These are phyloP conservation scores for Ceratocystiopsis brevicomis DNA, from an alignment of 2,329 filamentous ascomycete genomes.

Conservation along the genomic window DNA sequence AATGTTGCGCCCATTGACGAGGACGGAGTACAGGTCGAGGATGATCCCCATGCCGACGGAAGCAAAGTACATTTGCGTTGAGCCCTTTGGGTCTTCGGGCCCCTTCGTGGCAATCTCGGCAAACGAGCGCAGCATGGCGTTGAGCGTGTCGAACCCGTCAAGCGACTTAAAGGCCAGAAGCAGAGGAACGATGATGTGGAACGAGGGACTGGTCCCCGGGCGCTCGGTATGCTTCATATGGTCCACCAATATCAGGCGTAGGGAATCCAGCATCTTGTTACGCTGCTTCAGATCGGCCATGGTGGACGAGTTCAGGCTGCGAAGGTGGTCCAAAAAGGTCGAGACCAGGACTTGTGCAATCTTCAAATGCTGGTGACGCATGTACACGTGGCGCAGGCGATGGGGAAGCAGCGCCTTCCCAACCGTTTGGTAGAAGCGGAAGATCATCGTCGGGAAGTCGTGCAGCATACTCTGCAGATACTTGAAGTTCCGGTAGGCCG, in stretches of 20 bases:
- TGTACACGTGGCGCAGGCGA: conserved; percentile 46
- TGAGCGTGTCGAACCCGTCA: conserved; percentile 56
- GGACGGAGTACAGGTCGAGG: conserved; percentile 57
- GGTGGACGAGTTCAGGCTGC: conserved; percentile 26
- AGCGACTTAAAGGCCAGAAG: conserved; percentile 73
- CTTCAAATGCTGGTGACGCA: conserved; percentile 32
- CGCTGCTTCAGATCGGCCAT: conserved; percentile 59
- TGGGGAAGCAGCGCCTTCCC: conserved; percentile 66
- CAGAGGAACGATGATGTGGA: conserved; percentile 51
- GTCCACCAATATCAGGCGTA: conserved; percentile 66
- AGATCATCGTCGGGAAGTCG: conserved; percentile 60
- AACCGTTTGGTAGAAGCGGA: conserved; percentile 67
- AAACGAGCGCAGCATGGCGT: conserved; percentile 49
- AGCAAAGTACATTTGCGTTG: conserved; percentile 28
- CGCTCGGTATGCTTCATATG: conserved; percentile 30
- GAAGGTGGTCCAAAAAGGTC: conserved; percentile 49
- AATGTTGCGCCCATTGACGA: conserved; percentile 62
- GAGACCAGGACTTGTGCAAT: conserved; percentile 50
- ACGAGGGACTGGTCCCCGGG: conserved; percentile 10
- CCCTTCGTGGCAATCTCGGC: conserved; percentile 31
- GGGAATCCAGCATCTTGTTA: conserved; percentile 59
- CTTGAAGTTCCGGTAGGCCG: conserved; percentile 52
- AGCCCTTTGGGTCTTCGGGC: conserved; percentile 22
- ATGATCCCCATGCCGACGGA: conserved; percentile 58
- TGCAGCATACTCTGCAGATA: conserved; percentile 59